phyloP scores from a whole-genome alignment of 106 monocot species.

The Gastrodia elata region DNA sequence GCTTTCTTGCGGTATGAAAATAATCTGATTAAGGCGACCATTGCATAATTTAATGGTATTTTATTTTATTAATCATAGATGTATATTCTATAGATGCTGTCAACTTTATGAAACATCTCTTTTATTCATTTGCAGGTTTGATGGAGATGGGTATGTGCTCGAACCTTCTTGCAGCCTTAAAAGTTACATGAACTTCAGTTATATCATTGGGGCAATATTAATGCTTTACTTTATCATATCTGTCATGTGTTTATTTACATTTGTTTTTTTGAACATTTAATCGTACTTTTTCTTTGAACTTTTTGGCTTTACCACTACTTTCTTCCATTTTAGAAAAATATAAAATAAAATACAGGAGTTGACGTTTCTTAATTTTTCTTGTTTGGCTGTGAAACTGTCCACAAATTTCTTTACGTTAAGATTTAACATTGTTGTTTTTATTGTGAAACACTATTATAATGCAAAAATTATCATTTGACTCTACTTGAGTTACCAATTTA shows the following conservation, averaged over 20 bases:
- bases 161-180: neutral
- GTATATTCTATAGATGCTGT: neutral
- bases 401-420: neutral
- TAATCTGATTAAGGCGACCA: neutral
- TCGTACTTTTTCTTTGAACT: neutral
- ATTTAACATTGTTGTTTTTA: neutral
- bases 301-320: neutral
- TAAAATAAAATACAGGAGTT: neutral
- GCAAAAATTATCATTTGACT: neutral
- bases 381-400: neutral
- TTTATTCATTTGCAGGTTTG: slow-evolving; percentile 63
- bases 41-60: neutral
- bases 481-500: neutral
- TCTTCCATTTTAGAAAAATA: neutral
- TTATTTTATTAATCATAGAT: neutral
- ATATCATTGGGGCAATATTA: neutral
- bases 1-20: neutral
- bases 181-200: slow-evolving; percentile 1
- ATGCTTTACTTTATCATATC: neutral
- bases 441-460: neutral
- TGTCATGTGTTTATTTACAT: neutral
- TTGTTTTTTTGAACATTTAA: neutral
- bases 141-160: slow-evolving; percentile 76
- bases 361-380: neutral
- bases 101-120: slow-evolving; percentile 2